Evolutionary conservation across 1,139 yeast genomes (phyloP).

Genomic region (Tardiomyces blankii): DNA sequence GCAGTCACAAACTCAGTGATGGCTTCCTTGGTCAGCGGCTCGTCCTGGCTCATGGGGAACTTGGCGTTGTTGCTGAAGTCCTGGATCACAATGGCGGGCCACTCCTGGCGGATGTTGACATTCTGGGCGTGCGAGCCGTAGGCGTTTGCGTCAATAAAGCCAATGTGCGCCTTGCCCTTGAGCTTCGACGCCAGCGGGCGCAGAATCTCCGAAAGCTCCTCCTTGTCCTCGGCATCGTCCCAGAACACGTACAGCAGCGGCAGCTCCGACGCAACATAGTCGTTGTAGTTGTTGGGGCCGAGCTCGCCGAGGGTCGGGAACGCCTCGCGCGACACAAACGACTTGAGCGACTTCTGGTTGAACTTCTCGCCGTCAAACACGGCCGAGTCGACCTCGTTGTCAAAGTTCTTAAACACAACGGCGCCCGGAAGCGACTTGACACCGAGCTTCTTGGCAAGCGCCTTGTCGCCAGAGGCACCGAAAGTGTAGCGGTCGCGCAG

Average conservation of each 20-base stretch:
- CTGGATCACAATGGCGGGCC: conserved; percentile 90
- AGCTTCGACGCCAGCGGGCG: conserved; percentile 55
- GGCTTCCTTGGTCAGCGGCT: conserved; percentile 32
- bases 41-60: conserved; percentile 53
- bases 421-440: conserved; percentile 35
- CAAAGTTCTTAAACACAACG: conserved; percentile 35
- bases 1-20: conserved; percentile 54
- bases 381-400: conserved; percentile 28
- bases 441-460: conserved; percentile 36
- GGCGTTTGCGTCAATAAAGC: conserved; percentile 69
- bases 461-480: conserved; percentile 42
- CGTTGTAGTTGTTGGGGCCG: conserved; percentile 66
- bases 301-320: conserved; percentile 89
- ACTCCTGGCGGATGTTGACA: conserved; percentile 73
- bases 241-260: conserved; percentile 90
- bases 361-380: conserved; percentile 31
- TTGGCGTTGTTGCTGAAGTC: conserved; percentile 57
- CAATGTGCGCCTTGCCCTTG: conserved; percentile 80
- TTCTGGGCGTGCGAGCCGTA: conserved; percentile 86
- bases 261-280: conserved; percentile 57
- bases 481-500: conserved; percentile 56
- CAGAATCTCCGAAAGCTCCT: conserved; percentile 40
- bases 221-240: conserved; percentile 56
- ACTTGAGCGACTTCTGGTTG: conserved; percentile 30
- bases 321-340: conserved; percentile 57